A percentile compares a stretch with the other conserved stretches of the same genome.
These are phyloP conservation scores for Pyrenochaeta sp. DNA, from an alignment of 2,329 filamentous ascomycete species.

Conservation along the genomic window DNA sequence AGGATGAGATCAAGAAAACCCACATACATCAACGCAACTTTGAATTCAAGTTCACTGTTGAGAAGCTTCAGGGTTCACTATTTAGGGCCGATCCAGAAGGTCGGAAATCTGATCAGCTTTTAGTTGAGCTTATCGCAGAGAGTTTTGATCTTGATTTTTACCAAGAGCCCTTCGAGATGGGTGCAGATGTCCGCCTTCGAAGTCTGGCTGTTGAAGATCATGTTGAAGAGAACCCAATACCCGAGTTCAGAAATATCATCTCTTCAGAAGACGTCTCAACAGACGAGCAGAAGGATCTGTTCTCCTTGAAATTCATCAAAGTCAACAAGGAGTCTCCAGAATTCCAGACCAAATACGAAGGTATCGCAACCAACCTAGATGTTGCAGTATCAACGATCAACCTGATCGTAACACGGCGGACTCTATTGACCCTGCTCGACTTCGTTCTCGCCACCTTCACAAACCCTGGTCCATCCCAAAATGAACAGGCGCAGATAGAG, in stretches of 20 bases:
- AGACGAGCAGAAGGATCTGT: slow-evolving; percentile 79
- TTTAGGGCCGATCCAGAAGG: slow-evolving; percentile 85
- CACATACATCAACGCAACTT: slow-evolving; percentile 90
- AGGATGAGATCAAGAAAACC: slow-evolving; percentile 43
- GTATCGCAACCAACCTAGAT: slow-evolving; percentile 91
- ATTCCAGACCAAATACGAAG: slow-evolving; percentile 89
- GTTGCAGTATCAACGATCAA: slow-evolving; percentile 95
- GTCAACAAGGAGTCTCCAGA: slow-evolving; percentile 93
- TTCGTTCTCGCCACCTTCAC: slow-evolving; percentile 95
- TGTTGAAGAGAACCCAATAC: slow-evolving; percentile 82
- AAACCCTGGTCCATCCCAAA: slow-evolving; percentile 61
- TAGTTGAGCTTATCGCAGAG: slow-evolving; percentile 92
- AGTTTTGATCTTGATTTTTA: slow-evolving; percentile 88
- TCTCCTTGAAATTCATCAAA: slow-evolving; percentile 87
- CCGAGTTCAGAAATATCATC: slow-evolving; percentile 97
- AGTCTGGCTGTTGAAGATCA: slow-evolving; percentile 93
- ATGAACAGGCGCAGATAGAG: slow-evolving; percentile 42
- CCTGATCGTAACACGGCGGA: slow-evolving; percentile 90
- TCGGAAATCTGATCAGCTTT: slow-evolving; percentile 76
- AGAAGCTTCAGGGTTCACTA: slow-evolving; percentile 90
- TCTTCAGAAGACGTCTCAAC: slow-evolving; percentile 80
- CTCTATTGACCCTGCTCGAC: slow-evolving; percentile 88
- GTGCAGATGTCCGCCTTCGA: slow-evolving; percentile 86
- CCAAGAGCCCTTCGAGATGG: slow-evolving; percentile 89
- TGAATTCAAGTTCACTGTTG: slow-evolving; percentile 96